phyloP scores from a whole-genome alignment of 1,284 basidiomycete genomes.

The Somion occarium region DNA sequence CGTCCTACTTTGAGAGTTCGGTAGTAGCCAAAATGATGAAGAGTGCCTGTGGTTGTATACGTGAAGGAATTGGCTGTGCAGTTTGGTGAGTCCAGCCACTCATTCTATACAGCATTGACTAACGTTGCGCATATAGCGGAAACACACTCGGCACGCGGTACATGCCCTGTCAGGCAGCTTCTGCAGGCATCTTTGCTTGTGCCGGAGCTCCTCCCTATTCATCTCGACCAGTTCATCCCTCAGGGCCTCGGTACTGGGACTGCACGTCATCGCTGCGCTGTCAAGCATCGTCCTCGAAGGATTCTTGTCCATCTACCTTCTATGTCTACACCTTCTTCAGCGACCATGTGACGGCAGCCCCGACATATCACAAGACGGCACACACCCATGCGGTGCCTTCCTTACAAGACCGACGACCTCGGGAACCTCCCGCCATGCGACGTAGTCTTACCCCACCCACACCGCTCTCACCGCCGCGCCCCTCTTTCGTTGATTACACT shows the following conservation, averaged over 20 bases:
- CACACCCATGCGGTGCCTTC: background rate
- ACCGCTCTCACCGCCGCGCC: background rate
- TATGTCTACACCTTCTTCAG: constrained; percentile 18
- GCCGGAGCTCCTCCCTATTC: background rate
- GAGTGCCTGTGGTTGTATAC: constrained; percentile 57
- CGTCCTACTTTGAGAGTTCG: constrained; percentile 47
- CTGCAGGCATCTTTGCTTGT: constrained; percentile 40
- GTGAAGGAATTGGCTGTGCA: constrained; percentile 60
- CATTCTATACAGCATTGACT: constrained; percentile 7
- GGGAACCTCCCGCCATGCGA: background rate
- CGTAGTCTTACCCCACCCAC: background rate
- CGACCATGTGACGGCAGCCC: constrained; percentile 10
- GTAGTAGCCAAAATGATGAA: constrained; percentile 43
- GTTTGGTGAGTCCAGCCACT: constrained; percentile 42
- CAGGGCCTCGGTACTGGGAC: constrained; percentile 12
- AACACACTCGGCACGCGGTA: constrained; percentile 60
- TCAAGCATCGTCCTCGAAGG: background rate
- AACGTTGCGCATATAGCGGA: constrained; percentile 35
- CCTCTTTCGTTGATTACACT: background rate
- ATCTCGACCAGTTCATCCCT: constrained; percentile 10
- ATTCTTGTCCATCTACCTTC: constrained; percentile 6
- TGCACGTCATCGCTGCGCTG: background rate
- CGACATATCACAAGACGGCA: background rate
- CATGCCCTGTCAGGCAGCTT: constrained; percentile 52
- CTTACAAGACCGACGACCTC: background rate